Base-by-base conservation (phyloP, 202 grass and related monocot genomes). In the Setaria italica region DNA sequence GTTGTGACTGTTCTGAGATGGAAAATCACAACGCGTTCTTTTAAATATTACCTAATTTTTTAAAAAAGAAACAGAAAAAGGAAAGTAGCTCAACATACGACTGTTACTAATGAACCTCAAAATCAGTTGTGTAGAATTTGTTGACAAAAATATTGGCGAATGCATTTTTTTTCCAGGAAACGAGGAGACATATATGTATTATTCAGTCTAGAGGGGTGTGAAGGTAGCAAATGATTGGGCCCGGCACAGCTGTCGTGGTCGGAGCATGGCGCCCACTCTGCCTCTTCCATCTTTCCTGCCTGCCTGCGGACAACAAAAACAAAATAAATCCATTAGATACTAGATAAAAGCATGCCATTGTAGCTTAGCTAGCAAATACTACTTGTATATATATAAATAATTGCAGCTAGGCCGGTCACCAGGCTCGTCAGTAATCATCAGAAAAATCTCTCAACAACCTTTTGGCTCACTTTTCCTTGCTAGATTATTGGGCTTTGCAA, bases 211-310 rank as follows among this genome's bases (percentile, higher is more conserved):
- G 25, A 51, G 39, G 42, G 60, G 70, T 73, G 35, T n/a, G 74
- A 76, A 64, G 50, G 3, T n/a, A n/a, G 10, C 63, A 84, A 83
- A 87, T 80, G 69, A 77, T 87, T 87, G 55, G 64, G 68, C 7
- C 77, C 54, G 76, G 48, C 54, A 81, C 89, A 85, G 76, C 85
- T 88, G 85, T 77, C 55, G 0, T 88, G 85, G 81, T 88, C 63
- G 85, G 76, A 20, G 46, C 80, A 84, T 80, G 80, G 76, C n/a
- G 63, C 85, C 85, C 77, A 71, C 81, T 91, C 70, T 76, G 63
- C 55, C 67, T 50, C 66, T 71, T 82, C 62, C 62, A 0, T 64
- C 62, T 14, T 14, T 34, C 80, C 39, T 45, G 19, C 51, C 60
- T 62, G 47, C 65, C 64, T 35, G 69, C 54, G 55, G 47, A 56